phyloP scores from a whole-genome alignment of 495 filamentous ascomycete genomes.

The Aspergillus bridgeri region DNA sequence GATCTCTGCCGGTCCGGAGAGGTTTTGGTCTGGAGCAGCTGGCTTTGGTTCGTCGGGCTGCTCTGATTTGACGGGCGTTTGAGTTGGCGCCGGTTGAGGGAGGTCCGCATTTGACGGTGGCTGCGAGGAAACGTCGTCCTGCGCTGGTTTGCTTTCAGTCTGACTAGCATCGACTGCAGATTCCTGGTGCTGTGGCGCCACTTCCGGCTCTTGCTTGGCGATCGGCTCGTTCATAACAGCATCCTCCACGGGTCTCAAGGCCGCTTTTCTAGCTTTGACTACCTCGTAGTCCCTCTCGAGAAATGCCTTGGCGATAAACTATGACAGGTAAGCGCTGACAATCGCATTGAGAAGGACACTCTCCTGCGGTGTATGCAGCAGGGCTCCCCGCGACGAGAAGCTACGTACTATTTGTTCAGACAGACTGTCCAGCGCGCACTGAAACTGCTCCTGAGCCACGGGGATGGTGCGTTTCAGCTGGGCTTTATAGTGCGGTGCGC shows the following conservation, averaged over 20 bases:
- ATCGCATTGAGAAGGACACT: background rate
- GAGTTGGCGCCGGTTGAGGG: constrained; percentile 10
- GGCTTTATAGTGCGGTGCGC: constrained; percentile 33
- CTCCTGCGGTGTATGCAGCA: background rate
- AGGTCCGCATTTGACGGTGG: constrained; percentile 15
- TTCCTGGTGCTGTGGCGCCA: constrained; percentile 14
- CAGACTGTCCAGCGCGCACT: constrained; percentile 47
- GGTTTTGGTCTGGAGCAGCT: constrained; percentile 17
- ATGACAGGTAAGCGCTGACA: constrained; percentile 18
- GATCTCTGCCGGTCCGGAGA: constrained; percentile 29
- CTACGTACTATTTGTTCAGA: constrained; percentile 51
- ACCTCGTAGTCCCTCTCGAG: constrained; percentile 45
- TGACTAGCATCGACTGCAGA: constrained; percentile 13
- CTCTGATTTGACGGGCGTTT: constrained; percentile 26
- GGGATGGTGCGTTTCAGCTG: constrained; percentile 43
- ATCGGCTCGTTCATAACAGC: constrained; percentile 31
- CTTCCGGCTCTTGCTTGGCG: constrained; percentile 15
- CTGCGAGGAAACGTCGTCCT: constrained; percentile 10
- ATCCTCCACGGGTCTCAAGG: constrained; percentile 28
- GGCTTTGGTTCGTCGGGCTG: constrained; percentile 16
- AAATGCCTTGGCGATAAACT: constrained; percentile 48
- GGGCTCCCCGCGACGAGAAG: background rate
- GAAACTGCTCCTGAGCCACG: constrained; percentile 44
- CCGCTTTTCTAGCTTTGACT: constrained; percentile 34
- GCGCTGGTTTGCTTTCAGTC: constrained; percentile 15